Evolutionary conservation across 176 grass and related monocot genomes (phyloP).

Genomic region (Carex pumila): DNA sequence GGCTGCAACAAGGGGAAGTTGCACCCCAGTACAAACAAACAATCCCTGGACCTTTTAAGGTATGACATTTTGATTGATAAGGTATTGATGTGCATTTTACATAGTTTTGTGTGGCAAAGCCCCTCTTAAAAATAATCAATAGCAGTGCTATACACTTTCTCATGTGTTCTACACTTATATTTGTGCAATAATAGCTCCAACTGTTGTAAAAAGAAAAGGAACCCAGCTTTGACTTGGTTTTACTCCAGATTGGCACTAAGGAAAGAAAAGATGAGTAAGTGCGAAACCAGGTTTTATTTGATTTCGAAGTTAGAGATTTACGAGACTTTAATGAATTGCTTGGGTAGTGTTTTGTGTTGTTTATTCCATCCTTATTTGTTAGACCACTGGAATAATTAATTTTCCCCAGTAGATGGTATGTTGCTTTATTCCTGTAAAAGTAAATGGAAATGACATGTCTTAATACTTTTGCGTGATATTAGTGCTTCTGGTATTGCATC

Average conservation of each 20-base stretch:
- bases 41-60: slow-evolving; percentile 71
- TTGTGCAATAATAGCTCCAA: background rate
- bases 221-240: background rate
- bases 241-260: too few species aligned
- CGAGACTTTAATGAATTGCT: too few species aligned
- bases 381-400: background rate
- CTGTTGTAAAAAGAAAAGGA: background rate
- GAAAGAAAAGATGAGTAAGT: too few species aligned
- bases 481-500: background rate
- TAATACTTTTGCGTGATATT: background rate
- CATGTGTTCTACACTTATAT: background rate
- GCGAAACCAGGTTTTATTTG: too few species aligned
- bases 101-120: background rate
- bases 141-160: background rate
- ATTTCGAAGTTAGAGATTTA: too few species aligned
- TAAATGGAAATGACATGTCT: background rate
- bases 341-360: background rate
- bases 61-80: slow-evolving; percentile 20
- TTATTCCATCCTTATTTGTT: background rate
- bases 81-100: background rate
- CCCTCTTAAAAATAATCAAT: background rate
- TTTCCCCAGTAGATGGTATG: background rate
- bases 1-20: slow-evolving; percentile 71
- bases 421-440: background rate
- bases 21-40: slow-evolving; percentile 91